Percentiles rank a stretch among this genome's conserved stretches.
Evolutionary conservation across 106 monocot genomes (phyloP).

Genomic region (Dactylorhiza incarnata): DNA sequence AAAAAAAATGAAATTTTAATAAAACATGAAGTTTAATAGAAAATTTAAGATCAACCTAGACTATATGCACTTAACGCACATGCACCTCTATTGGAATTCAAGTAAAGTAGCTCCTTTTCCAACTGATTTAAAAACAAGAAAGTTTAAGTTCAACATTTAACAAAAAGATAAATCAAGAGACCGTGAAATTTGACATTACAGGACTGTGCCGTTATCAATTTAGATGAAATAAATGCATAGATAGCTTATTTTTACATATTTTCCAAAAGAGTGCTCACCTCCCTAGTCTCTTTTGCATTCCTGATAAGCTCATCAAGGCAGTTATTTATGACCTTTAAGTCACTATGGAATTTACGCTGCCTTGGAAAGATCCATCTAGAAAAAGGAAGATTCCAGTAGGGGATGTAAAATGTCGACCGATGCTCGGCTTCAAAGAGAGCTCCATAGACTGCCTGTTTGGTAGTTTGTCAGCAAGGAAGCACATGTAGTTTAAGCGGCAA

Average conservation of each 20-base stretch:
- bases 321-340: conserved; percentile 79
- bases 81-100: too few relatives aligned
- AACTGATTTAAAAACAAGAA: background rate
- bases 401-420: conserved; percentile 94
- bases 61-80: too few relatives aligned
- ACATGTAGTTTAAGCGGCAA: conserved; percentile 8
- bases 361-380: conserved; percentile 91
- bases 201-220: background rate
- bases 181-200: too few relatives aligned
- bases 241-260: background rate
- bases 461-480: background rate
- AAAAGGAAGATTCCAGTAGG: conserved; percentile 97
- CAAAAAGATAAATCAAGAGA: background rate
- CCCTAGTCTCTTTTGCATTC: conserved; percentile 88
- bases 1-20: too few relatives aligned
- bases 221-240: background rate
- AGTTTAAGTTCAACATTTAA: background rate
- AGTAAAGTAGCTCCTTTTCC: background rate
- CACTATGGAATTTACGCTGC: conserved; percentile 79
- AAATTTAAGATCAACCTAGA: too few relatives aligned
- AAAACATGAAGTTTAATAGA: too few relatives aligned
- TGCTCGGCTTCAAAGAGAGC: conserved; percentile 99
- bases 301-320: conserved; percentile 86
- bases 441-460: conserved; percentile 84
- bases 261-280: conserved; percentile 42